These are phyloP conservation scores for Xylaria sp. DNA, from an alignment of 2,329 filamentous ascomycete species.

Conservation along the genomic window DNA sequence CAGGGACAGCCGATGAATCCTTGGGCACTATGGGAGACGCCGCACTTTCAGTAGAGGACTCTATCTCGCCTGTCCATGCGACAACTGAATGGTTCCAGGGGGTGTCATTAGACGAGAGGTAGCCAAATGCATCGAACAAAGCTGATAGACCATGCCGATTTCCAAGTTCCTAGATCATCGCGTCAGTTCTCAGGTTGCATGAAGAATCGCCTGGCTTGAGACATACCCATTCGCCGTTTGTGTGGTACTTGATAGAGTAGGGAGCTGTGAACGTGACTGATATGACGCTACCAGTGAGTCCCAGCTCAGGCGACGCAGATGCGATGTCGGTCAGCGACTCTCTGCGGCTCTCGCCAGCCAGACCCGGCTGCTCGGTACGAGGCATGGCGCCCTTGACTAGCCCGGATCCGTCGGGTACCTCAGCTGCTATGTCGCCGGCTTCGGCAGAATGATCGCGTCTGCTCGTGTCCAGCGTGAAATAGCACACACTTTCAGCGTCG, in stretches of 20 bases:
- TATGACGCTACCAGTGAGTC: slow-evolving; percentile 60
- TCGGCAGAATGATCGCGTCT: slow-evolving; percentile 25
- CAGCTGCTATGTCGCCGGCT: slow-evolving; percentile 7
- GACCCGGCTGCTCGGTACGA: slow-evolving; percentile 40
- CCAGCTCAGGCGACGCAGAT: slow-evolving; percentile 51
- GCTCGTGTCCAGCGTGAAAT: slow-evolving; percentile 30
- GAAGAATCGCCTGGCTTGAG: neutral
- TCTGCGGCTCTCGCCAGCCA: slow-evolving; percentile 39
- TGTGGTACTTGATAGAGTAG: slow-evolving; percentile 53
- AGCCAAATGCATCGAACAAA: slow-evolving; percentile 83
- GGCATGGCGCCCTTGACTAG: slow-evolving; percentile 32
- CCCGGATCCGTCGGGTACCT: slow-evolving; percentile 17
- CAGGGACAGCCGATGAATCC: slow-evolving; percentile 45
- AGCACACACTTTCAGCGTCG: slow-evolving; percentile 25
- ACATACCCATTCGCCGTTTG: slow-evolving; percentile 57
- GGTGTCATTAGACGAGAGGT: slow-evolving; percentile 76
- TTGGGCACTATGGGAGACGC: slow-evolving; percentile 46
- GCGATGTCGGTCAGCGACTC: slow-evolving; percentile 53
- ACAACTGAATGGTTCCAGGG: slow-evolving; percentile 91
- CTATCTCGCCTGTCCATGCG: slow-evolving; percentile 90
- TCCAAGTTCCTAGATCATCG: slow-evolving; percentile 57
- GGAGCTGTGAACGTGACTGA: slow-evolving; percentile 61
- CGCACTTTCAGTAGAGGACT: slow-evolving; percentile 41
- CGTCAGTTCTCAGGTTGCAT: slow-evolving; percentile 8
- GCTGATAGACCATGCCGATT: slow-evolving; percentile 82